phyloP scores from a whole-genome alignment of 2,329 filamentous ascomycete species.

The Talaromyces piceae region DNA sequence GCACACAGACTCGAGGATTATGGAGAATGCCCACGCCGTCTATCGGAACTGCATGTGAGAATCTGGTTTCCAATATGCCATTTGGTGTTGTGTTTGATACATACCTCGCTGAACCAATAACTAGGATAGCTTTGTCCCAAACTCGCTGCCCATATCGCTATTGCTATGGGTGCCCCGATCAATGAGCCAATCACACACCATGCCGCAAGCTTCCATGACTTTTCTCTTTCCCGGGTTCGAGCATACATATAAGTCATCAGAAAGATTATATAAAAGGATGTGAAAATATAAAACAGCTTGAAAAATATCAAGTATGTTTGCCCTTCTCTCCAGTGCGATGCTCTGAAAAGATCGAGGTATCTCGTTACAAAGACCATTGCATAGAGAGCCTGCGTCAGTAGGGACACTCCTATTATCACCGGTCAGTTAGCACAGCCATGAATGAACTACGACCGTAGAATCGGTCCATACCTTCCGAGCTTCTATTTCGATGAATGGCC shows the following conservation, averaged over 20 bases:
- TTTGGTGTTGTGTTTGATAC: constrained; percentile 5
- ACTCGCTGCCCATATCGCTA: constrained; percentile 51
- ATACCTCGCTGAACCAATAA: constrained; percentile 35
- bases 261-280: constrained; percentile 77
- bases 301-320: constrained; percentile 67
- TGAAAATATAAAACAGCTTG: constrained; percentile 81
- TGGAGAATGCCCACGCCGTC: constrained; percentile 80
- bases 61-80: neutral
- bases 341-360: constrained; percentile 72
- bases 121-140: constrained; percentile 41
- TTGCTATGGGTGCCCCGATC: constrained; percentile 63
- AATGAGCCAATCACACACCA: constrained; percentile 60
- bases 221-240: constrained; percentile 80
- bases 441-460: constrained; percentile 2
- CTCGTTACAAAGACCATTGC: constrained; percentile 75
- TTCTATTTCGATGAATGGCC: constrained; percentile 80
- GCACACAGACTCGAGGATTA: constrained; percentile 85
- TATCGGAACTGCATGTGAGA: constrained; percentile 30
- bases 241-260: constrained; percentile 83
- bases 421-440: neutral
- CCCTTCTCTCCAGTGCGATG: constrained; percentile 17
- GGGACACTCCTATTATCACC: constrained; percentile 61
- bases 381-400: constrained; percentile 84
- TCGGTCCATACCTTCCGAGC: constrained; percentile 61
- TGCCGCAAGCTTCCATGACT: constrained; percentile 85